phyloP scores from a whole-genome alignment of 805 yeast species.

The Wickerhamiella australiensis region DNA sequence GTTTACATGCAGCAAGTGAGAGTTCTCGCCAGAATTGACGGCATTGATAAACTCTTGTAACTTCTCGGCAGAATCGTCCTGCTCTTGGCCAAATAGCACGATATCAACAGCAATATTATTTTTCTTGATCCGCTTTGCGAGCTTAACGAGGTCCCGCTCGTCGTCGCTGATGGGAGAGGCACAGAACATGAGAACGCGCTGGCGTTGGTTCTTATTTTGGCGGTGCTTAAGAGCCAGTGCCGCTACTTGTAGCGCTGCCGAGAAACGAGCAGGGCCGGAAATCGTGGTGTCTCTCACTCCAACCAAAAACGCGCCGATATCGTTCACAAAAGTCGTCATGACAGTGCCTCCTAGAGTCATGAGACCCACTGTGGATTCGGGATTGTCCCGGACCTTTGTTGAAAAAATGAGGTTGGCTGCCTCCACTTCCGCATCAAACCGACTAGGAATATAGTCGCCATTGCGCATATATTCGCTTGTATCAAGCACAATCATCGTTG shows the following conservation, averaged over 20 bases:
- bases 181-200: slow-evolving; percentile 78
- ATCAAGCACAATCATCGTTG: slow-evolving; percentile 89
- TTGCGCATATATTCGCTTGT: slow-evolving; percentile 93
- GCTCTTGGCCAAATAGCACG: slow-evolving; percentile 84
- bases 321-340: slow-evolving; percentile 75
- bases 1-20: slow-evolving; percentile 70
- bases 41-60: slow-evolving; percentile 65
- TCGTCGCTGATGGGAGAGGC: slow-evolving; percentile 71
- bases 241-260: slow-evolving; percentile 86
- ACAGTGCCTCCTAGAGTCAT: slow-evolving; percentile 85
- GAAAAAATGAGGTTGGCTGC: slow-evolving; percentile 79
- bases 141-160: slow-evolving; percentile 59
- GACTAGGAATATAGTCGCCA: slow-evolving; percentile 80
- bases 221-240: slow-evolving; percentile 89
- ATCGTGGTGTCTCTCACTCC: slow-evolving; percentile 72
- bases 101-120: slow-evolving; percentile 83
- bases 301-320: slow-evolving; percentile 70
- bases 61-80: slow-evolving; percentile 51
- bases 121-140: slow-evolving; percentile 88
- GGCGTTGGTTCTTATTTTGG: slow-evolving; percentile 84
- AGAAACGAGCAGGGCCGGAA: slow-evolving; percentile 53
- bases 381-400: slow-evolving; percentile 75
- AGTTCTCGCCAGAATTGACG: slow-evolving; percentile 42
- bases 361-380: slow-evolving; percentile 88
- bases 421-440: slow-evolving; percentile 87